Evolutionary conservation across 1,139 yeast species (phyloP).

Genomic region (Suhomyces maxii): DNA sequence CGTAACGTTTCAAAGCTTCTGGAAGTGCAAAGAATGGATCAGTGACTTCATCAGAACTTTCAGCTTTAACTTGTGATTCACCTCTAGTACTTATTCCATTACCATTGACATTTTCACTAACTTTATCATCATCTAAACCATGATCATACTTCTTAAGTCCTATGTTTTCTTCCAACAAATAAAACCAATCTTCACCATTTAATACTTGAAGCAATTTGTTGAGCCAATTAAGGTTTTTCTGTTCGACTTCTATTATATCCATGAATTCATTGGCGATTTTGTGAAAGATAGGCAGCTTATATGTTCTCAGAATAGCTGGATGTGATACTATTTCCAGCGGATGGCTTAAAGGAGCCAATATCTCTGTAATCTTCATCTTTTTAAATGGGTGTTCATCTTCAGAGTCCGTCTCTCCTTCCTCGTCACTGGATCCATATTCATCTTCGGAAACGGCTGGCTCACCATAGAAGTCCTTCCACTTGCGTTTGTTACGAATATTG

Average conservation of each 20-base stretch:
- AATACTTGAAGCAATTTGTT: conserved; percentile 73
- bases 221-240: conserved; percentile 67
- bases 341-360: conserved; percentile 74
- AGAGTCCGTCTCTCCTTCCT: conserved; percentile 23
- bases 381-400: conserved; percentile 37
- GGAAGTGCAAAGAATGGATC: conserved; percentile 46
- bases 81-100: not conserved
- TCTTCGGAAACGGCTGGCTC: conserved; percentile 14
- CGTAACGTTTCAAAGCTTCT: conserved; percentile 36
- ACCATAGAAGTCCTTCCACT: conserved; percentile 35
- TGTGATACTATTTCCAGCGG: conserved; percentile 79
- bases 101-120: not conserved
- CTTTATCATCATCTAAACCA: conserved; percentile 41
- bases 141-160: conserved; percentile 72
- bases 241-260: conserved; percentile 77
- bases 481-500: conserved; percentile 33
- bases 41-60: conserved; percentile 22
- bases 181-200: conserved; percentile 82
- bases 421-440: conserved; percentile 14
- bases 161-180: conserved; percentile 61
- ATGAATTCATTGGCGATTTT: conserved; percentile 70
- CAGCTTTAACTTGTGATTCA: conserved; percentile 14
- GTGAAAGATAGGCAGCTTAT: conserved; percentile 48
- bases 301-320: conserved; percentile 68
- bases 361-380: conserved; percentile 45